Percentiles rank a stretch among this genome's conserved stretches.
Conservation (phyloP, 1,284 basidiomycete species). For the Calocybe gambosa region DNA sequence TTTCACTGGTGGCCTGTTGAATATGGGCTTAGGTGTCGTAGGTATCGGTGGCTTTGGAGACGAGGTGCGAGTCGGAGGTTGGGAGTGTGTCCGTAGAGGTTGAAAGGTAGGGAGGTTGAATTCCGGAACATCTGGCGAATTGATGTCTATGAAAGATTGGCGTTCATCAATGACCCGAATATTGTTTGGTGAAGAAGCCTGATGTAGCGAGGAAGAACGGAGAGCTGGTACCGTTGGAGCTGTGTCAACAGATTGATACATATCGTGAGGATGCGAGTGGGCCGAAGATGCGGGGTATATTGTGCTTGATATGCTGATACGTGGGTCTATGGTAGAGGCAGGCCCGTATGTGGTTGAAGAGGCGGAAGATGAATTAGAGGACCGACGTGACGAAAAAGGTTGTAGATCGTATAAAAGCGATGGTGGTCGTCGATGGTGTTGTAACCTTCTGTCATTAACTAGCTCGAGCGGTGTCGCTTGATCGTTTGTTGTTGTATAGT, state of each 20-base stretch:
- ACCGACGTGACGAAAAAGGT: conserved; percentile 13
- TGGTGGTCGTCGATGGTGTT: conserved; percentile 17
- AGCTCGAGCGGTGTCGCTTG: conserved; percentile 3
- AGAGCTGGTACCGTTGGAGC: conserved; percentile 14
- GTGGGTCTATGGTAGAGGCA: conserved; percentile 30
- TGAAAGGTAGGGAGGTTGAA: conserved; percentile 18
- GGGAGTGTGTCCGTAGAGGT: conserved; percentile 4
- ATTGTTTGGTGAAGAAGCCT: conserved; percentile 1
- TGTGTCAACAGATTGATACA: conserved; percentile 21
- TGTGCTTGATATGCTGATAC: conserved; percentile 41
- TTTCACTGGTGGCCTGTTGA: conserved; percentile 18
- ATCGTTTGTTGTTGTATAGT: background rate
- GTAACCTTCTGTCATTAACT: conserved; percentile 1
- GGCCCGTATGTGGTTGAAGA: conserved; percentile 25
- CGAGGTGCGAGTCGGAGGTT: conserved; percentile 10
- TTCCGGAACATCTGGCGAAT: conserved; percentile 31
- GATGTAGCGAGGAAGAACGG: conserved; percentile 15
- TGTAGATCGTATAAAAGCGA: conserved; percentile 27
- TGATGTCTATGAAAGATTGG: conserved; percentile 55
- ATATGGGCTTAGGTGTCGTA: conserved; percentile 28
- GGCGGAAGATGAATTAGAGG: conserved; percentile 24
- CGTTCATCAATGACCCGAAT: conserved; percentile 20
- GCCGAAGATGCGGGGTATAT: conserved; percentile 32
- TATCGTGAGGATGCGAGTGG: conserved; percentile 27
- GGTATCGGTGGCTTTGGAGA: conserved; percentile 35